Conservation (phyloP, 2,329 filamentous ascomycete genomes). For the Botrytis byssoidea region DNA sequence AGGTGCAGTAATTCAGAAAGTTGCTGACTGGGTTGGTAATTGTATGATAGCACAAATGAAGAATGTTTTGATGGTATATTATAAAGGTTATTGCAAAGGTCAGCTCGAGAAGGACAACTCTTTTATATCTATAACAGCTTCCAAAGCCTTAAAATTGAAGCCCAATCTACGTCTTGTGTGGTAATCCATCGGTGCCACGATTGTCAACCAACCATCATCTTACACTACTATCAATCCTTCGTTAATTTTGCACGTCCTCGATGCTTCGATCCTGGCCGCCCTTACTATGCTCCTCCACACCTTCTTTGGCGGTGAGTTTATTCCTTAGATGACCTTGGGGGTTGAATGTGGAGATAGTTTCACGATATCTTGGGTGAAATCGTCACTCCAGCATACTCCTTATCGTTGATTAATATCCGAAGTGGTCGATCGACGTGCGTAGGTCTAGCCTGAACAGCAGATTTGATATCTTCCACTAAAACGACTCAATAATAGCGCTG, state of each 20-base stretch:
- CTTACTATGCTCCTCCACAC: slow-evolving; percentile 36
- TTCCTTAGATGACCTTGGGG: slow-evolving; percentile 27
- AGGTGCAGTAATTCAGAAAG: background rate
- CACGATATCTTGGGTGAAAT: slow-evolving; percentile 31
- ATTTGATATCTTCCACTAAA: slow-evolving; percentile 25
- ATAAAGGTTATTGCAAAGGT: slow-evolving; percentile 8
- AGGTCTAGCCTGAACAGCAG: slow-evolving; percentile 25
- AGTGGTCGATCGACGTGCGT: slow-evolving; percentile 26
- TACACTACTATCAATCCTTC: slow-evolving; percentile 27
- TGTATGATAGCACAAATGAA: background rate
- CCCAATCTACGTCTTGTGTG: slow-evolving; percentile 9
- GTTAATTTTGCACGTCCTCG: slow-evolving; percentile 36
- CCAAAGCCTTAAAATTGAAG: slow-evolving; percentile 8
- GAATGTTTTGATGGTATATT: background rate
- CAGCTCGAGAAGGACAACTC: background rate
- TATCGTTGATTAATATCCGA: slow-evolving; percentile 28
- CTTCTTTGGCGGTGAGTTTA: slow-evolving; percentile 29
- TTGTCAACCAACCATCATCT: slow-evolving; percentile 32
- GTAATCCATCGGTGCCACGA: slow-evolving; percentile 1
- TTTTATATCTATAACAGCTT: slow-evolving; percentile 18
- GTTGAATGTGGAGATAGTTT: slow-evolving; percentile 31
- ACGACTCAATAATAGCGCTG: slow-evolving; percentile 23
- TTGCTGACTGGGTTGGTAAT: background rate
- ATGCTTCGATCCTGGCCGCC: slow-evolving; percentile 33
- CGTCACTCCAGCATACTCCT: slow-evolving; percentile 27